These are phyloP conservation scores for Pachyrhizus erosus DNA, from an alignment of 306 rosid species.

Conservation along the genomic window DNA sequence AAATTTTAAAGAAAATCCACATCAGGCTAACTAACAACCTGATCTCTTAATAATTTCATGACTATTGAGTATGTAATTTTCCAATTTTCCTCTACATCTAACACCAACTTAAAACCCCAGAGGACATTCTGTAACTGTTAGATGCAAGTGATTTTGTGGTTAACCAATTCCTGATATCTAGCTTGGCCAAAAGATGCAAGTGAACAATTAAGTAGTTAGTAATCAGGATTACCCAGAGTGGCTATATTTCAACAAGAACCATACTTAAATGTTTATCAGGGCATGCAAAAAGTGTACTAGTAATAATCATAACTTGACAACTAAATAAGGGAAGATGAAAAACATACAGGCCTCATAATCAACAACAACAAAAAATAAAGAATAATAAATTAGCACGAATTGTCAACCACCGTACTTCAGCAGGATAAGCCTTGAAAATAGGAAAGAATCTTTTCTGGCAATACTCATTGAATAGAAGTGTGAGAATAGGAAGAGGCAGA, in stretches of 20 bases:
- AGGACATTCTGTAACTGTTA: neutral
- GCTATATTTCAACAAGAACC: neutral
- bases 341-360: constrained; percentile 13
- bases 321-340: neutral
- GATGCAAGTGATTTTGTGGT: neutral
- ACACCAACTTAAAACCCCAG: neutral
- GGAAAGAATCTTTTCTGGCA: constrained; percentile 78
- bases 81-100: neutral
- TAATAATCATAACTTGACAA: constrained; percentile 3
- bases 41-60: neutral
- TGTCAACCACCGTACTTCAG: constrained; percentile 58
- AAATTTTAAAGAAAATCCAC: neutral
- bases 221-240: neutral
- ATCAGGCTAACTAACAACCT: neutral
- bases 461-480: constrained; percentile 81
- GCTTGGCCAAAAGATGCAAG: neutral
- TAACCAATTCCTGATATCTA: neutral
- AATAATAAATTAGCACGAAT: constrained; percentile 29
- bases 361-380: neutral
- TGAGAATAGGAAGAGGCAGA: constrained; percentile 78
- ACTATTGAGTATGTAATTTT: neutral
- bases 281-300: neutral
- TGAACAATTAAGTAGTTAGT: neutral
- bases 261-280: neutral
- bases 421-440: constrained; percentile 65